Conservation (phyloP, 805 yeast species). For the Komagataella phaffii region DNA sequence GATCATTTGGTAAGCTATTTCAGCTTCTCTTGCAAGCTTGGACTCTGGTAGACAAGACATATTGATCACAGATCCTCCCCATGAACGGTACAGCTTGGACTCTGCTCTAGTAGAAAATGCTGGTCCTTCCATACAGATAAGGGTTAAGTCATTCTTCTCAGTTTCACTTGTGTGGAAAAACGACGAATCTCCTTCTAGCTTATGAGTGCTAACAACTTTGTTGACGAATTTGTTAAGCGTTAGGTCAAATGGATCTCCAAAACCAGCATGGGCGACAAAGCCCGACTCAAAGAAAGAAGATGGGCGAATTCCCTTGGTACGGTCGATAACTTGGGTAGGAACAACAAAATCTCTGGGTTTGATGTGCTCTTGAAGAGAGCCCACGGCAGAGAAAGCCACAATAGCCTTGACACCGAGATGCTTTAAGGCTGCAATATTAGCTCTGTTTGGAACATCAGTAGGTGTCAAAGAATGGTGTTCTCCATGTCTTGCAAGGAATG, state of each 20-base stretch:
- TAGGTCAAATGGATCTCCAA: constrained; percentile 92
- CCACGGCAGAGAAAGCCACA: constrained; percentile 91
- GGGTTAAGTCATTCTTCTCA: constrained; percentile 59
- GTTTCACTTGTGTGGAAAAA: constrained; percentile 54
- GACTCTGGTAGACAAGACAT: constrained; percentile 98
- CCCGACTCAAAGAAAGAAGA: constrained; percentile 87
- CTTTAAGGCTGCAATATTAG: constrained; percentile 94
- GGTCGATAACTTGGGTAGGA: constrained; percentile 91
- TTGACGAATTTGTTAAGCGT: constrained; percentile 54
- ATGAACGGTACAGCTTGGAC: constrained; percentile 67
- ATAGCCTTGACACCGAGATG: constrained; percentile 76
- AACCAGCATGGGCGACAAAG: constrained; percentile 92
- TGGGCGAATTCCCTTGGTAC: constrained; percentile 90
- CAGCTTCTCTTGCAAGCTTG: constrained; percentile 94
- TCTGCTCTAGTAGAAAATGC: constrained; percentile 96
- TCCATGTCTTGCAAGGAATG: constrained; percentile 94
- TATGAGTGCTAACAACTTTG: constrained; percentile 32
- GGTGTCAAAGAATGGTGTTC: constrained; percentile 81
- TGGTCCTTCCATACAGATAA: constrained; percentile 98
- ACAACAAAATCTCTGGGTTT: constrained; percentile 93
- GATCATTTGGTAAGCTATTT: constrained; percentile 91
- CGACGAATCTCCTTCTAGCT: constrained; percentile 41
- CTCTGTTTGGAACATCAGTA: constrained; percentile 81
- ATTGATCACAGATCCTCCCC: constrained; percentile 93
- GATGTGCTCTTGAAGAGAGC: constrained; percentile 81